phyloP scores from a whole-genome alignment of 495 filamentous ascomycete species.

The Lasiosphaeria hispida region DNA sequence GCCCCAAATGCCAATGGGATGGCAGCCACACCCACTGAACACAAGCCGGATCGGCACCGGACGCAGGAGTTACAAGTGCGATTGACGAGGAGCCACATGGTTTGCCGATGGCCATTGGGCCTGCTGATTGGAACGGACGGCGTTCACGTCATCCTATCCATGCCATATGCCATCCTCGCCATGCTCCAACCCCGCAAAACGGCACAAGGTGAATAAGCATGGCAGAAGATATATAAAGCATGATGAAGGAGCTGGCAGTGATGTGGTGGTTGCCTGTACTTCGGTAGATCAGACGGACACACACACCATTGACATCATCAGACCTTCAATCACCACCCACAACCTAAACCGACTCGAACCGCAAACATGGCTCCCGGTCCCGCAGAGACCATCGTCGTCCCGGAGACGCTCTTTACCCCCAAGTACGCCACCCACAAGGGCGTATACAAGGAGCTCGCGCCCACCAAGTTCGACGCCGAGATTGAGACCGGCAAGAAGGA shows the following conservation, averaged over 20 bases:
- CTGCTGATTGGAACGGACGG: slow-evolving; percentile 13
- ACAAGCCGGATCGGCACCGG: slow-evolving; percentile 11
- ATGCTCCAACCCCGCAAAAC: slow-evolving; percentile 15
- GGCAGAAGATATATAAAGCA: background rate
- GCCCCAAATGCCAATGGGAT: too few relatives aligned
- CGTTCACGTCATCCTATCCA: slow-evolving; percentile 26
- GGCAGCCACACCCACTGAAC: too few relatives aligned
- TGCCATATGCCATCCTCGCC: slow-evolving; percentile 16
- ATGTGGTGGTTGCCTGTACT: too few relatives aligned
- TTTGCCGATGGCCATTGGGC: background rate
- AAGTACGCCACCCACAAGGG: slow-evolving; percentile 44
- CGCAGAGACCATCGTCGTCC: slow-evolving; percentile 33
- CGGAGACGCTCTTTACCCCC: slow-evolving; percentile 21
- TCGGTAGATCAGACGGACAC: too few relatives aligned
- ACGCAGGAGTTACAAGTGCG: background rate
- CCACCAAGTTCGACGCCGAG: slow-evolving; percentile 51
- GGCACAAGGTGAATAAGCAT: too few relatives aligned
- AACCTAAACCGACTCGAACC: background rate
- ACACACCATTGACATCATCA: background rate
- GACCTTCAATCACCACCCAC: too few relatives aligned
- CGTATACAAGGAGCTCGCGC: slow-evolving; percentile 61
- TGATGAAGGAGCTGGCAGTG: background rate
- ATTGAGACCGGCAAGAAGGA: slow-evolving; percentile 44
- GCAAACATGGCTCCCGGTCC: slow-evolving; percentile 29
- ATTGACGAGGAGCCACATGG: background rate